Conservation (phyloP, 371 early-diverging fungal genomes). For the Batrachochytrium dendrobatidis region DNA sequence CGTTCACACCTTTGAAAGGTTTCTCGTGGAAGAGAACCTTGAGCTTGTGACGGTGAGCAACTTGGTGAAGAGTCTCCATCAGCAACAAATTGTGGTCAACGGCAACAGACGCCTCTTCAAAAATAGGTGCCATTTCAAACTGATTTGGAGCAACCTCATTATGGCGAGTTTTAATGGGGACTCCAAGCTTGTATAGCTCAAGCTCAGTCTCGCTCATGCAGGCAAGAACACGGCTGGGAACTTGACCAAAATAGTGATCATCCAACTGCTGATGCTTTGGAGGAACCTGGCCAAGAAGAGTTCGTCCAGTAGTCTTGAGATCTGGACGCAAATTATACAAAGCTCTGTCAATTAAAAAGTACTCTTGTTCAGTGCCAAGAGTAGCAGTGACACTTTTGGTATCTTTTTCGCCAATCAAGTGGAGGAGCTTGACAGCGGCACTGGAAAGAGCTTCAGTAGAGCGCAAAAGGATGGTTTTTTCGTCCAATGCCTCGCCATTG, state of each 20-base stretch:
- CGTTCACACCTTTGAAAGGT: conserved; percentile 97
- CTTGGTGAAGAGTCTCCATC: conserved; percentile 94
- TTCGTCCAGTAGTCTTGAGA: conserved; percentile 92
- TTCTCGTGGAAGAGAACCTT: conserved; percentile 98
- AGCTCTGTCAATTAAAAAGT: conserved; percentile 91
- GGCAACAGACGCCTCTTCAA: conserved; percentile 90
- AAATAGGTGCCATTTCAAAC: conserved; percentile 96
- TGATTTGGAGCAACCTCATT: conserved; percentile 99
- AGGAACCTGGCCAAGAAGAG: conserved; percentile 85
- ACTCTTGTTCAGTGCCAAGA: conserved; percentile 96
- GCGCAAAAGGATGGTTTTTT: conserved; percentile 92
- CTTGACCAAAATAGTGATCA: conserved; percentile 97
- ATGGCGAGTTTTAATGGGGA: conserved; percentile 97
- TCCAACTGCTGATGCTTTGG: conserved; percentile 97
- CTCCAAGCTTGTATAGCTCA: conserved; percentile 88
- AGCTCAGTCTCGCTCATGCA: conserved; percentile 88
- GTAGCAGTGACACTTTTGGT: conserved; percentile 79
- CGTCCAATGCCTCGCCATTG: conserved; percentile 97
- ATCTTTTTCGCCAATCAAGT: conserved; percentile 50
- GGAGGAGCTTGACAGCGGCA: conserved; percentile 69
- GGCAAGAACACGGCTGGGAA: conserved; percentile 87
- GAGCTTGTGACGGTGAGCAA: conserved; percentile 93
- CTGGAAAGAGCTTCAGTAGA: conserved; percentile 79
- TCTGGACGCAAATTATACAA: conserved; percentile 90
- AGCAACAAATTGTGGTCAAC: conserved; percentile 98